Base-by-base conservation (phyloP, 305 asterid genomes). In the Solanum aculeatissimum region DNA sequence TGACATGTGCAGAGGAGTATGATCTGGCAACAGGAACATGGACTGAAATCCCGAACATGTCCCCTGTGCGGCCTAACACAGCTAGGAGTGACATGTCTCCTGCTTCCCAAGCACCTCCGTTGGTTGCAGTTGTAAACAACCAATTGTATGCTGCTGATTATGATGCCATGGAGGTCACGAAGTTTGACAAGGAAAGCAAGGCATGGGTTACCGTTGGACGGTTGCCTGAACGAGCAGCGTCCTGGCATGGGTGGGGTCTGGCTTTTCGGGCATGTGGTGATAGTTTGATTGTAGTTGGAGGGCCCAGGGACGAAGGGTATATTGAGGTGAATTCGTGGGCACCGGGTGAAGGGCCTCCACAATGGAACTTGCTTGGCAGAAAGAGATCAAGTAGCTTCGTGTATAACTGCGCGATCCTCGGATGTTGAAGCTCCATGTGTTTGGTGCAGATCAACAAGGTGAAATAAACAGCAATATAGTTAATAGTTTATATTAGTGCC, bases 221-320 rank as follows among this genome's bases (percentile, higher is more conserved):
- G 45, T 85, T 96, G 92, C 98, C 99, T 1, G 97, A 92, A 60
- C 84, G 98, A 16, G 98, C 94, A 0, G 91, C 89, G 54, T 95
- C 98, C 0, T 94, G 91, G 97, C 89, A 91, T 5, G 98, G 99
- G 23, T 95, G 99, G 99, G 98, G 98, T 29, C 87, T 96, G 85
- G 99, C 99, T 7, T 96, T 96, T 80, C 86, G 97, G 89, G 98
- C 94, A 1, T 96, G 98, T 16, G 99, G 99, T 2, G 89, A 94
- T 82, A 93, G 90, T 75, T 92, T 96, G 15, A 92, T 95, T 15
- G 99, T 96, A 80, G 90, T 96, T 18, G 97, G 98, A 4, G 98
- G 99, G 80, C 98, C 98, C 1, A 90, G 98, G 66, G 96, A 96
- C n/a, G 94, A 91, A 86, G 98, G 98, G 35, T 89, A 65, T 32